phyloP scores from a whole-genome alignment of 2,329 filamentous ascomycete genomes.

The Chalara sp. region DNA sequence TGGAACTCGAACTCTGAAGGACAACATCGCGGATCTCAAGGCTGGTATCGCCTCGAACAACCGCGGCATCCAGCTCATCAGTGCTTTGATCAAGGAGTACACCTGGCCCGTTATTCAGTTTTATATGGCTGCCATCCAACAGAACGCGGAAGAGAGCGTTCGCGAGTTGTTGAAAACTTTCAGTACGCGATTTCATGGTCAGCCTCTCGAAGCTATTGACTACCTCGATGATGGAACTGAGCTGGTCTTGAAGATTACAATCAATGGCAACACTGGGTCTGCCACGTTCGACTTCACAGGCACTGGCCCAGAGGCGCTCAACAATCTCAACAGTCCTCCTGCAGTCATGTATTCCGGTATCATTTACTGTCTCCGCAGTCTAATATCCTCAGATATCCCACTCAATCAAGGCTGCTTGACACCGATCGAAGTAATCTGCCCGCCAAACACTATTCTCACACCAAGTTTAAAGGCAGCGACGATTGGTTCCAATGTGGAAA shows the following conservation, averaged over 20 bases:
- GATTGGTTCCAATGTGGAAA: constrained; percentile 74
- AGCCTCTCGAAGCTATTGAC: constrained; percentile 46
- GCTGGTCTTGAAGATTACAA: constrained; percentile 64
- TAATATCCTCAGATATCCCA: constrained; percentile 74
- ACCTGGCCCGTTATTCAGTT: constrained; percentile 30
- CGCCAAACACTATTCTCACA: constrained; percentile 61
- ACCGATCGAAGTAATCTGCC: constrained; percentile 66
- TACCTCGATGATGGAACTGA: constrained; percentile 83
- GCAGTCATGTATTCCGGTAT: constrained; percentile 76
- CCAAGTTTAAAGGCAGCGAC: constrained; percentile 72
- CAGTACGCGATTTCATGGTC: neutral
- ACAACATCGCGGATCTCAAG: too few species aligned
- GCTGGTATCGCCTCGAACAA: too few species aligned
- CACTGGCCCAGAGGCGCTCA: constrained; percentile 70
- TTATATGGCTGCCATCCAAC: constrained; percentile 63
- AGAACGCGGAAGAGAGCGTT: constrained; percentile 68
- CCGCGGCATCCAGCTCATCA: too few species aligned
- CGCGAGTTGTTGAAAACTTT: constrained; percentile 55
- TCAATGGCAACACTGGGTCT: constrained; percentile 58
- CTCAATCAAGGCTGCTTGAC: constrained; percentile 77
- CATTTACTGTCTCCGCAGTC: constrained; percentile 73
- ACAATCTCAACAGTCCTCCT: constrained; percentile 70
- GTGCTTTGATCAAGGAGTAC: too few species aligned
- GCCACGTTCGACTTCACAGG: constrained; percentile 71
- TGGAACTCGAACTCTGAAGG: too few species aligned